phyloP scores from a whole-genome alignment of 129 eudicot species.

The Dittrichia graveolens region DNA sequence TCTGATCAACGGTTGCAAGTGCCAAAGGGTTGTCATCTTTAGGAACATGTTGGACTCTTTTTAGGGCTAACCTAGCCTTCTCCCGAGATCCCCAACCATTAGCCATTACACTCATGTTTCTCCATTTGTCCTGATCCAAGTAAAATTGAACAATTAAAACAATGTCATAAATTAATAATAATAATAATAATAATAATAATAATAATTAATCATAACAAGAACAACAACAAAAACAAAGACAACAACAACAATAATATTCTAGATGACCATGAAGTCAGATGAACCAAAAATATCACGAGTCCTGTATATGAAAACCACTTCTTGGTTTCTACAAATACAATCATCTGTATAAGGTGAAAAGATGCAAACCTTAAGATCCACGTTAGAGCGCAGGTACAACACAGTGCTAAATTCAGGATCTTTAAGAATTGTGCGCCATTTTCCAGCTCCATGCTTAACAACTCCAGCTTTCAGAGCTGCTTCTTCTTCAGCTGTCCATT shows the following conservation, averaged over 20 bases:
- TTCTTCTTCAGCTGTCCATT: conserved; percentile 99
- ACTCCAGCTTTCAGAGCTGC: conserved; percentile 97
- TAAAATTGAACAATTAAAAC: background rate
- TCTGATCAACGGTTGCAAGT: conserved; percentile 40
- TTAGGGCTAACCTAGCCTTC: conserved; percentile 81
- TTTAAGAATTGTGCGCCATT: conserved; percentile 98
- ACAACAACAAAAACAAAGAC: no score
- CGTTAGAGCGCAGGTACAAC: conserved; percentile 82
- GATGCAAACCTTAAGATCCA: conserved; percentile 81
- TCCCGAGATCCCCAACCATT: conserved; percentile 94
- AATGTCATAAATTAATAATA: background rate
- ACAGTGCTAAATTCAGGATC: conserved; percentile 91
- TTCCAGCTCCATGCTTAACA: conserved; percentile 92
- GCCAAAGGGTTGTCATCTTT: conserved; percentile 64
- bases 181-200: no score
- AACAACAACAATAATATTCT: no score
- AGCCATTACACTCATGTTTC: conserved; percentile 99
- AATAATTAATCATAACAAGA: no score
- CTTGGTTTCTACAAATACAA: background rate
- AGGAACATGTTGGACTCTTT: conserved; percentile 59
- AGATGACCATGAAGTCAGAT: no score
- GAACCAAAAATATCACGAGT: no score
- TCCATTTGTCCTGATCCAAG: conserved; percentile 83
- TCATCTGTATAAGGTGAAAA: background rate
- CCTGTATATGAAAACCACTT: no score